Percentiles rank a stretch among this genome's conserved stretches.
These are phyloP conservation scores for Marchantia polymorpha DNA, from an alignment of 225 moss, liverwort and hornwort species.

Conservation along the genomic window DNA sequence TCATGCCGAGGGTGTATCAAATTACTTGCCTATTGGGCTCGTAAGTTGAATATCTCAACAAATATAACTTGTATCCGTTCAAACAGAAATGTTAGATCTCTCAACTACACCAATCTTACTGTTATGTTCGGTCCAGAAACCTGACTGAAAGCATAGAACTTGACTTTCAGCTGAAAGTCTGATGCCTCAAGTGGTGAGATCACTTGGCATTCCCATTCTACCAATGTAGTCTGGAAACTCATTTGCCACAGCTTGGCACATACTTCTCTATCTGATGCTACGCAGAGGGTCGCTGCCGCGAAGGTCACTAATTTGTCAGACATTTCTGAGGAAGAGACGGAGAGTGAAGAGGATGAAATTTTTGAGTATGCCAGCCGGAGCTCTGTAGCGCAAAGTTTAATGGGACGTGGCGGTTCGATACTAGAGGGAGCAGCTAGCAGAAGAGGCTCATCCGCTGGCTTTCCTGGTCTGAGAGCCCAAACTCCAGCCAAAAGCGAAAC, in stretches of 20 bases:
- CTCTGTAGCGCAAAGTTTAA: slow-evolving; percentile 18
- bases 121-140: neutral
- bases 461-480: slow-evolving; percentile 4
- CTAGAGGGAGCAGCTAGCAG: slow-evolving; percentile 4
- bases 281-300: slow-evolving; percentile 27
- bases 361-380: slow-evolving; percentile 31
- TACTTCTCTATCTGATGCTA: neutral
- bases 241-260: neutral
- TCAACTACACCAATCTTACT: neutral
- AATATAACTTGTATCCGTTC: neutral
- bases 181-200: too few relatives aligned
- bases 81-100: neutral
- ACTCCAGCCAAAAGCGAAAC: neutral
- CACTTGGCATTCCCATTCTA: too few relatives aligned
- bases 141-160: too few relatives aligned
- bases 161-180: too few relatives aligned
- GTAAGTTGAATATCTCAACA: too few relatives aligned
- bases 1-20: too few relatives aligned
- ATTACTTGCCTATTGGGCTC: too few relatives aligned
- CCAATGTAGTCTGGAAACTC: too few relatives aligned
- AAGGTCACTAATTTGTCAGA: slow-evolving; percentile 13
- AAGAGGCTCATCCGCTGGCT: slow-evolving; percentile 9
- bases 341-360: slow-evolving; percentile 24
- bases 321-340: slow-evolving; percentile 2
- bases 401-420: slow-evolving; percentile 16